Base-by-base conservation (phyloP, 441 rosid species). In the California macrophylla region DNA sequence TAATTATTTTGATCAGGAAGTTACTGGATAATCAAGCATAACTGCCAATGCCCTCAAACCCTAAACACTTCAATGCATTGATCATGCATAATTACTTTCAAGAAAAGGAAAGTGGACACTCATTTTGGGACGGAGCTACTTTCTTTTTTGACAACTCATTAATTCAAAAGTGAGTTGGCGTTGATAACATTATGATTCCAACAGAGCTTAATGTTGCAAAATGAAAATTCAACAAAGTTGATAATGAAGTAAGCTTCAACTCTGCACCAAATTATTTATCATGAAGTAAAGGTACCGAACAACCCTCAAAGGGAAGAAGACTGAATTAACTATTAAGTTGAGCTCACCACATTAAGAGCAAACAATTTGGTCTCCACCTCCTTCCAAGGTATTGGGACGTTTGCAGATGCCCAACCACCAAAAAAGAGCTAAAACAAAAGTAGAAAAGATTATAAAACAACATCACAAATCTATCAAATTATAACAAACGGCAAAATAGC, bases 361-460 rank as follows among this genome's bases (percentile, higher is more conserved):
- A 93, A 91, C 72, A 91, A 78, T 79, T 89, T 89, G 63, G 86
- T 77, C 81, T 93, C 98, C 75, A 93, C 85, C 81, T 89, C 96
- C 75, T 83, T 87, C 93, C 95, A 91, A 64, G 84, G 88, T 75
- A 86, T 82, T 56, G 88, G 72, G 68, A 72, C 72, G 83, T 77
- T 88, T 74, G 84, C 69, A 79, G 87, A 82, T 75, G 80, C 71
- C 85, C 87, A 85, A 71, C 91, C 84, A 72, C 85, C 84, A 68
- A 82, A 89, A 78, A 84, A 83, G 71, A 93, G 79, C 97, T 90
- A 73, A 76, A 88, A 18, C 18, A 24, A 64, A 72, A 9, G 63
- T 12, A 29, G 64, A 68, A 65, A 76, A 61, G 3, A 66, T 13
- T 24, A 64, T 28, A 18, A 1, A 71, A 67, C 50, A 74, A 45